Conservation (phyloP, 1,139 yeast species). For the Pichia sp. region DNA sequence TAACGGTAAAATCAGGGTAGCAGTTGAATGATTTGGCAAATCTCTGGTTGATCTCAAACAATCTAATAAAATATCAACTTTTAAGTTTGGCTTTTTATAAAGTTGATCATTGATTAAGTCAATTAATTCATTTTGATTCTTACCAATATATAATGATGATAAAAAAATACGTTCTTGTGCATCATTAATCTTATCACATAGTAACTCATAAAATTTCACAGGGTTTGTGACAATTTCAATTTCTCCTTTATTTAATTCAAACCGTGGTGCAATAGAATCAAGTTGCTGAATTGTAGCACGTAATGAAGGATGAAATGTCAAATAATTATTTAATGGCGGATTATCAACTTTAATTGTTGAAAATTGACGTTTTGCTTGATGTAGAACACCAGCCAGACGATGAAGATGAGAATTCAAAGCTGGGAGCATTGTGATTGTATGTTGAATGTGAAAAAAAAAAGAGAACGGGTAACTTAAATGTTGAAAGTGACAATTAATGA, state of each 20-base stretch:
- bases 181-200: slow-evolving; percentile 48
- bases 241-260: slow-evolving; percentile 52
- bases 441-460: neutral
- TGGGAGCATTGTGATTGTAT: slow-evolving; percentile 2
- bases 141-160: slow-evolving; percentile 85
- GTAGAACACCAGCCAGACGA: slow-evolving; percentile 3
- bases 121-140: slow-evolving; percentile 67
- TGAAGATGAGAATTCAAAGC: slow-evolving; percentile 8
- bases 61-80: slow-evolving; percentile 73
- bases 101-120: slow-evolving; percentile 57
- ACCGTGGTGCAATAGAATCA: slow-evolving; percentile 66
- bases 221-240: slow-evolving; percentile 66
- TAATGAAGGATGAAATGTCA: slow-evolving; percentile 43
- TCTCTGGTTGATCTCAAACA: slow-evolving; percentile 93
- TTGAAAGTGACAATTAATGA: neutral
- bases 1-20: slow-evolving; percentile 63
- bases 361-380: slow-evolving; percentile 14
- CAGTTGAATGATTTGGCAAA: slow-evolving; percentile 73
- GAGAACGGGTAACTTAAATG: too few species aligned
- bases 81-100: slow-evolving; percentile 48
- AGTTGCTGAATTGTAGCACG: slow-evolving; percentile 48
- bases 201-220: slow-evolving; percentile 54
- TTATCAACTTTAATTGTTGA: slow-evolving; percentile 26
- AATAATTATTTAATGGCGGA: slow-evolving; percentile 20
- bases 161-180: slow-evolving; percentile 65